Conservation (phyloP, 495 filamentous ascomycete species). For the Collariella sp. region DNA sequence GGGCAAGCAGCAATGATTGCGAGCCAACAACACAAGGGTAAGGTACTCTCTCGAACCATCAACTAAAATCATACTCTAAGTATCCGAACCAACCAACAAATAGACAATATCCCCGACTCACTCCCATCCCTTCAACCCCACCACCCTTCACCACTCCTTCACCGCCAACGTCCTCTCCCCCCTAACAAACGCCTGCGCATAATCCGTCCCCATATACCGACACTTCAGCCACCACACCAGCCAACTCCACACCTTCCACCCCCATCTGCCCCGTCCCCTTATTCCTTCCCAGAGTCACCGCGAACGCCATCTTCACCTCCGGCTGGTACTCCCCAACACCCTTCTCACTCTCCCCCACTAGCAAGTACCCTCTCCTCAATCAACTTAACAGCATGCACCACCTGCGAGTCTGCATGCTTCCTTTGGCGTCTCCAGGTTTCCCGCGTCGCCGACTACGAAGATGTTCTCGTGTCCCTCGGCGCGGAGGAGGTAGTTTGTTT, state of each 20-base stretch:
- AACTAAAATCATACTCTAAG: too few relatives aligned
- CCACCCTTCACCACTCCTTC: slow-evolving; percentile 11
- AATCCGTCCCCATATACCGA: slow-evolving; percentile 23
- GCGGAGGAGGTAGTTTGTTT: slow-evolving; percentile 29
- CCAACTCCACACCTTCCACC: slow-evolving; percentile 34
- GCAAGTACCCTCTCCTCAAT: slow-evolving; percentile 20
- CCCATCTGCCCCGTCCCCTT: slow-evolving; percentile 46
- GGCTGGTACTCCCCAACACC: slow-evolving; percentile 16
- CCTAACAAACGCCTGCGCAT: slow-evolving; percentile 11
- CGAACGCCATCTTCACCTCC: slow-evolving; percentile 18
- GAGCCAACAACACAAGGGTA: too few relatives aligned
- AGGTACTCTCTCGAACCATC: too few relatives aligned
- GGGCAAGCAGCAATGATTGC: too few relatives aligned
- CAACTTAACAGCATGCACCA: slow-evolving; percentile 22
- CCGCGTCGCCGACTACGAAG: slow-evolving; percentile 37
- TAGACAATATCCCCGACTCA: not conserved
- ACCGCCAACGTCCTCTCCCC: slow-evolving; percentile 14
- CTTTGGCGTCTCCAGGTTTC: slow-evolving; percentile 21
- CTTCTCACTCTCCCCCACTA: not conserved
- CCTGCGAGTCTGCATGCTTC: slow-evolving; percentile 19
- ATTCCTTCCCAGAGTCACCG: slow-evolving; percentile 38
- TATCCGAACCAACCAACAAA: not conserved
- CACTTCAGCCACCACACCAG: slow-evolving; percentile 43
- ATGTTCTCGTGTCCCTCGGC: slow-evolving; percentile 29
- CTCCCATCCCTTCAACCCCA: not conserved